phyloP scores from a whole-genome alignment of 345 rosid genomes.

The Anastatica hierochuntica region DNA sequence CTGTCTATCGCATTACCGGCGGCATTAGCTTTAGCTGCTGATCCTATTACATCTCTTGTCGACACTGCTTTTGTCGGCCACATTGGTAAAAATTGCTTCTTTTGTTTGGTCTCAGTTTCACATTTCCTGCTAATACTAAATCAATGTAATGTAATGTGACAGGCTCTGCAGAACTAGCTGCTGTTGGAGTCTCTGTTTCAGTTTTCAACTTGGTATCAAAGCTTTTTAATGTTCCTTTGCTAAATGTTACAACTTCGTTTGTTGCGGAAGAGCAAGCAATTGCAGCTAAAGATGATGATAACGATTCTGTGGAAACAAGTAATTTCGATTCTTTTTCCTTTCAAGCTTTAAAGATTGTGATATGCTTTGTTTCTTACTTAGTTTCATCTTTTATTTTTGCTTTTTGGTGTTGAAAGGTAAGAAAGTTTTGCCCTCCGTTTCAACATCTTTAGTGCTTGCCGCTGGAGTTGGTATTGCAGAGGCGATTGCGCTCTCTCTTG shows the following conservation, averaged over 20 bases:
- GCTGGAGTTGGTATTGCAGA: slow-evolving; percentile 75
- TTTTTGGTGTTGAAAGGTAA: slow-evolving; percentile 21
- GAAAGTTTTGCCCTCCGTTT: slow-evolving; percentile 59
- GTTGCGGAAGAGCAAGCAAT: slow-evolving; percentile 86
- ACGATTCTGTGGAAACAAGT: slow-evolving; percentile 5
- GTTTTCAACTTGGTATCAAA: slow-evolving; percentile 83
- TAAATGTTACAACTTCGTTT: slow-evolving; percentile 77
- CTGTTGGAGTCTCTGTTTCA: slow-evolving; percentile 78
- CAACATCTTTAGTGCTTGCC: slow-evolving; percentile 78
- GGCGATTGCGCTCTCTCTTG: slow-evolving; percentile 58
- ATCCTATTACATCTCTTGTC: slow-evolving; percentile 70
- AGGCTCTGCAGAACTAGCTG: slow-evolving; percentile 88
- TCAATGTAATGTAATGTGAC: slow-evolving; percentile 13
- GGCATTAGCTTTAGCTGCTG: slow-evolving; percentile 88
- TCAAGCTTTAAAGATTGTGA: not conserved
- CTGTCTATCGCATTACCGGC: slow-evolving; percentile 88
- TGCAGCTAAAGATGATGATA: slow-evolving; percentile 21
- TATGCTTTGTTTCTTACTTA: not conserved
- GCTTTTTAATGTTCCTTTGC: slow-evolving; percentile 78
- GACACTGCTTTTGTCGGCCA: slow-evolving; percentile 90
- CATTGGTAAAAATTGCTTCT: slow-evolving; percentile 36
- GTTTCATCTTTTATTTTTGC: not conserved
- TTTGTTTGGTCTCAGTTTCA: not conserved
- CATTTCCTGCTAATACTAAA: not conserved
- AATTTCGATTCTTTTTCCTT: slow-evolving; percentile 12